Conservation (phyloP, 2,329 filamentous ascomycete genomes). For the Trichophyton benhamiae region DNA sequence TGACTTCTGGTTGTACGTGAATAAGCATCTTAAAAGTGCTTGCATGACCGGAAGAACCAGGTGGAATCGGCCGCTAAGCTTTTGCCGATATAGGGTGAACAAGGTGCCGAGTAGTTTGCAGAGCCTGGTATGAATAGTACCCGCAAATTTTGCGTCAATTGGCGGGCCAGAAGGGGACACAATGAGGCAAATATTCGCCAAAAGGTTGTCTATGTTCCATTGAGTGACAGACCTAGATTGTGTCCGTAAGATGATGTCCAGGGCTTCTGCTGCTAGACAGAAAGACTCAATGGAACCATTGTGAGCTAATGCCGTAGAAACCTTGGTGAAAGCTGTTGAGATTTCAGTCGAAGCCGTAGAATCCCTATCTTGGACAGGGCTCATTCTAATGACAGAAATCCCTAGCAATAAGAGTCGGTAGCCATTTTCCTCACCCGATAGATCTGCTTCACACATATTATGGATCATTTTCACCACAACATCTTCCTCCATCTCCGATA, state of each 20-base stretch:
- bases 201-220: slow-evolving; percentile 34
- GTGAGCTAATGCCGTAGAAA: slow-evolving; percentile 21
- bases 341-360: slow-evolving; percentile 24
- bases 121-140: slow-evolving; percentile 41
- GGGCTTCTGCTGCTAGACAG: slow-evolving; percentile 28
- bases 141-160: slow-evolving; percentile 22
- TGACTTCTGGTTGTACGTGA: slow-evolving; percentile 33
- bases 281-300: slow-evolving; percentile 29
- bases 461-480: slow-evolving; percentile 21
- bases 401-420: slow-evolving; percentile 28
- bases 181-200: slow-evolving; percentile 27
- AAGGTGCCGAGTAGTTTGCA: slow-evolving; percentile 43
- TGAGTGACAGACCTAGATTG: slow-evolving; percentile 34
- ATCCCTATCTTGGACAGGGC: slow-evolving; percentile 29
- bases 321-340: slow-evolving; percentile 25
- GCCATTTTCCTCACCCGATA: slow-evolving; percentile 19
- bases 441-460: slow-evolving; percentile 22
- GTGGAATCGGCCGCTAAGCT: slow-evolving; percentile 49
- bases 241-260: slow-evolving; percentile 29
- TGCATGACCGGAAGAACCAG: slow-evolving; percentile 46
- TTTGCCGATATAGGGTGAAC: slow-evolving; percentile 45
- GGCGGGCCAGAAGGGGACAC: slow-evolving; percentile 25
- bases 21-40: slow-evolving; percentile 43
- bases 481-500: slow-evolving; percentile 24
- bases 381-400: slow-evolving; percentile 24